Evolutionary conservation across 805 yeast species (phyloP).

Genomic region (Saccharomycopsis sp.): DNA sequence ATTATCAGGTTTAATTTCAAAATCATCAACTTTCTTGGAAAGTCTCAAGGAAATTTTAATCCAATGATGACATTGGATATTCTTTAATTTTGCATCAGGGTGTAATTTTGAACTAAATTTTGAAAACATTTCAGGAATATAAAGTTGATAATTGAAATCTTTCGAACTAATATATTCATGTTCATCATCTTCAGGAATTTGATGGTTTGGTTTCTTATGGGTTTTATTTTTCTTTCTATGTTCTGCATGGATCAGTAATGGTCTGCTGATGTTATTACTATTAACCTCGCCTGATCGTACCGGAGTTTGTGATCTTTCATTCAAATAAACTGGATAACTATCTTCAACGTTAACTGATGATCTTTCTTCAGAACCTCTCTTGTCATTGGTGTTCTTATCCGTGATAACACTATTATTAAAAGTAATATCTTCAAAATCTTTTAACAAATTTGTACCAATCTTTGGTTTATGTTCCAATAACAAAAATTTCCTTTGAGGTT

Average conservation of each 20-base stretch:
- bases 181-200: slow-evolving; percentile 32
- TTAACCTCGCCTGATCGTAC: neutral
- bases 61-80: slow-evolving; percentile 92
- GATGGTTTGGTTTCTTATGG: neutral
- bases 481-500: slow-evolving; percentile 77
- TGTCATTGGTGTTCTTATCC: slow-evolving; percentile 8
- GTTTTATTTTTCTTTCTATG: slow-evolving; percentile 4
- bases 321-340: neutral
- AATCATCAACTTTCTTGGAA: slow-evolving; percentile 51
- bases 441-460: slow-evolving; percentile 40
- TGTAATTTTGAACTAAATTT: slow-evolving; percentile 56
- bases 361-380: neutral
- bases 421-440: slow-evolving; percentile 29
- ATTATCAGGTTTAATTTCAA: slow-evolving; percentile 7
- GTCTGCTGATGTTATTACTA: neutral
- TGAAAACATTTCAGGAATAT: slow-evolving; percentile 51
- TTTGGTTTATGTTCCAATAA: slow-evolving; percentile 73
- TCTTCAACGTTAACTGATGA: slow-evolving; percentile 1
- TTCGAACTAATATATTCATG: slow-evolving; percentile 58
- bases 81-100: slow-evolving; percentile 77
- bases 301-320: neutral
- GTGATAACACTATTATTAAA: slow-evolving; percentile 28
- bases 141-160: slow-evolving; percentile 82
- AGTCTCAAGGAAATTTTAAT: slow-evolving; percentile 80
- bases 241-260: neutral